Base-by-base conservation (phyloP, 2,329 filamentous ascomycete genomes). In the Diaporthe velutina region DNA sequence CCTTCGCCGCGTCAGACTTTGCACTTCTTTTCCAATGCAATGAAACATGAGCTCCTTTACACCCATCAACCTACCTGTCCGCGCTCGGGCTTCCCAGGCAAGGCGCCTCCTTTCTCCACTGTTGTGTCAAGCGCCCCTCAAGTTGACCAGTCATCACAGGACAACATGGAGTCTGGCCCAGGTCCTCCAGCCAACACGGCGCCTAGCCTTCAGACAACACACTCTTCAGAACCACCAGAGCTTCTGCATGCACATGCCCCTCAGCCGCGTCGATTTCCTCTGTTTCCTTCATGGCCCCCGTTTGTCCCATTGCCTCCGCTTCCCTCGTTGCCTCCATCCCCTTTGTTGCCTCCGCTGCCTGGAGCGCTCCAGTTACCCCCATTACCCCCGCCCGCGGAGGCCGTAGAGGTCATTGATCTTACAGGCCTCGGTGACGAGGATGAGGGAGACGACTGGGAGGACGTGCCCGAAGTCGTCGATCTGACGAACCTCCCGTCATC, bases 361-460 rank as follows among this genome's bases (percentile, higher is more conserved):
- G 28, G 17, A 6, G 15, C 22, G 25, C 42, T 38, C 19, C 55
- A 35, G 9, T 15, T 35, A 25, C 42, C 42, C 13, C 55, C 3
- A 40, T 33, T 25, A n/a, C 10, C 28, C 12, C 57, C 38, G n/a
- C 35, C 45, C 15, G 35, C 45, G 1, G 58, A 50, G 6, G 48
- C 45, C 4, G 33, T 13, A 5, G 70, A 72, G n/a, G 25, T 72
- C 30, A 72, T 72, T 28, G 70, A 72, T 17, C 70, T 72, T 15
- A 72, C 57, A 25, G 70, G 70, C 30, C 45, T 64, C 8, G 54
- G 45, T 10, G 45, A 33, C 5, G 57, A 64, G 2, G 70, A 54
- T 12, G 45, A n/a, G 6, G 58, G 25, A 22, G 42, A 25, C 22
- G 70, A 61, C 8, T 71, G 68, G 68, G 68, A 60, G 42, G 70